Conservation (phyloP, 2,329 filamentous ascomycete genomes). For the Fusarium sp. region DNA sequence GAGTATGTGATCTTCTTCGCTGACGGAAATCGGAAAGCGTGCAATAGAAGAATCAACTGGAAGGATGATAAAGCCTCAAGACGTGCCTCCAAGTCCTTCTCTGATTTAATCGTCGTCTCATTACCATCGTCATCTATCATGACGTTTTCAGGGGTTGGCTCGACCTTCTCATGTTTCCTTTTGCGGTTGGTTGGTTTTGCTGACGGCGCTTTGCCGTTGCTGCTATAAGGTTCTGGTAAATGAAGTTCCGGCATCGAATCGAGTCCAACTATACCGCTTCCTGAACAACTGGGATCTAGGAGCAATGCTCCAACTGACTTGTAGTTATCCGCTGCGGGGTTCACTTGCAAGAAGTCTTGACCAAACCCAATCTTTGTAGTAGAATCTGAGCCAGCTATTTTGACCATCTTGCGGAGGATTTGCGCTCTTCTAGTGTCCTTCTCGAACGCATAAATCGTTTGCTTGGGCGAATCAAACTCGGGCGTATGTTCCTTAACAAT, state of each 20-base stretch:
- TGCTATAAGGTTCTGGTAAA: constrained; percentile 59
- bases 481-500: constrained; percentile 66
- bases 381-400: constrained; percentile 75
- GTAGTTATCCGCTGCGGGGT: constrained; percentile 73
- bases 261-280: constrained; percentile 91
- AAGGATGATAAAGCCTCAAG: constrained; percentile 82
- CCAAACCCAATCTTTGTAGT: constrained; percentile 77
- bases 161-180: constrained; percentile 59
- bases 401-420: constrained; percentile 87
- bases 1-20: constrained; percentile 87
- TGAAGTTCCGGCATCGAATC: constrained; percentile 80
- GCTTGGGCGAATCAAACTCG: constrained; percentile 51
- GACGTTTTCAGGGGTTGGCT: constrained; percentile 51
- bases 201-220: constrained; percentile 29
- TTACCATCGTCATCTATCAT: constrained; percentile 71
- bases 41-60: constrained; percentile 83
- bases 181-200: constrained; percentile 55
- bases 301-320: constrained; percentile 82
- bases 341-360: constrained; percentile 84
- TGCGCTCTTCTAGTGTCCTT: constrained; percentile 77
- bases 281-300: constrained; percentile 94
- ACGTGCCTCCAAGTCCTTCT: constrained; percentile 71
- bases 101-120: constrained; percentile 63
- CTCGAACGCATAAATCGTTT: constrained; percentile 80
- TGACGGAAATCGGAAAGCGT: constrained; percentile 84